Evolutionary conservation across 345 rosid species (phyloP), one percentile per base, ranked within the genome.

Genomic region (Turnera subulata): DNA sequence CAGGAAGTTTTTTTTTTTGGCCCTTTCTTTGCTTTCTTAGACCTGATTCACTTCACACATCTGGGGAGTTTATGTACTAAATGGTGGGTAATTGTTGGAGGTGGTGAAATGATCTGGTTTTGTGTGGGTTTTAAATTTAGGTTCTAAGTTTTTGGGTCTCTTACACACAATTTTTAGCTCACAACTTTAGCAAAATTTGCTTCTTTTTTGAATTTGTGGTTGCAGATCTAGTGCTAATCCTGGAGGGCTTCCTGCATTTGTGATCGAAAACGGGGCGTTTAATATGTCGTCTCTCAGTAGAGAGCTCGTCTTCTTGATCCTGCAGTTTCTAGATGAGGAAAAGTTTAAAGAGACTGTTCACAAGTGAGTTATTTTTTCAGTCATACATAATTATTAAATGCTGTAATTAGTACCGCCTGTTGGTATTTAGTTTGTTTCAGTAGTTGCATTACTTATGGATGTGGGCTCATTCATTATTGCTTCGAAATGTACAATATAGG

Each of bases 321-420:
- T 93, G 74, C 99, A 93, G 85, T 93, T 93, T 79, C 84, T 93
- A 14, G 99, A 93, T 67, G 99, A 93, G 81, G 99, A 93, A 67
- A 93, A 93, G 81, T 93, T 89, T 69, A 93, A 85, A 67, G 99
- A 93, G 80, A 93, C 99, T 70, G 99, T 89, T 78, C 96, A 89
- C 79, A 89, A 76, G 99, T 89, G 70, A 73, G 89, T 44, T 40
- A 29, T 29, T 29, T 61, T 26, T 42, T 43, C 14, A 39, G 51
- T 11, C 46, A 63, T 52, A 45, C 11, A 53, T 1, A 8, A 33
- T 60, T 56, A 29, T 4, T 29, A 29, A n/a, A n/a, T 11, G 11
- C 10, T 21, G 12, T 50, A 56, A 5, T 24, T 18, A 11, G 21
- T 51, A 22, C 49, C 42, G 2, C 40, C 33, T 42, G 21, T 25